These are phyloP conservation scores for Bryopsis sp. DNA, from an alignment of 139 green algal species.

Conservation along the genomic window DNA sequence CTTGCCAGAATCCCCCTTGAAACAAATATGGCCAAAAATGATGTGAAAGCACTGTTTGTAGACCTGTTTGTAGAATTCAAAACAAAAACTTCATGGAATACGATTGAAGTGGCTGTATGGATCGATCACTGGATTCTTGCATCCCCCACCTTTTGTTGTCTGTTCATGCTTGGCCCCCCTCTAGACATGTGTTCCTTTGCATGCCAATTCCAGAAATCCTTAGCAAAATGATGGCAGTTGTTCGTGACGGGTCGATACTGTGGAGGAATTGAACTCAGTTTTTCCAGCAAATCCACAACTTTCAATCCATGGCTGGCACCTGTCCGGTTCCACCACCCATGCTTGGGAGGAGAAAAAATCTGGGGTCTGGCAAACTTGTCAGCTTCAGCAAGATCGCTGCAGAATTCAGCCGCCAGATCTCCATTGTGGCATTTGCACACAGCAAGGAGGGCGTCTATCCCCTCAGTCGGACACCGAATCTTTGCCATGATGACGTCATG, in stretches of 20 bases:
- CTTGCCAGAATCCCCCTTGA: too few species aligned
- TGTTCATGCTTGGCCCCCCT: too few species aligned
- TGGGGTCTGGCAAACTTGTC: neutral
- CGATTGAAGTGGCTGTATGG: too few species aligned
- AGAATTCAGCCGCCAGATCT: neutral
- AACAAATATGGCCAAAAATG: too few species aligned
- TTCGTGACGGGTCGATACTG: conserved; percentile 10
- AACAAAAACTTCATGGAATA: too few species aligned
- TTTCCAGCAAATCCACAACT: neutral
- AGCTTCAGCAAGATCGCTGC: neutral
- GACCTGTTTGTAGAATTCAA: too few species aligned
- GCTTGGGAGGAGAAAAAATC: conserved; percentile 4
- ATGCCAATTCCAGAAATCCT: conserved; percentile 17
- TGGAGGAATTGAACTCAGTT: conserved; percentile 1
- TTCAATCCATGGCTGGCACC: neutral
- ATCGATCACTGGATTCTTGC: too few species aligned
- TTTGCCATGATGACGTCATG: conserved; percentile 5
- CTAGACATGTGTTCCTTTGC: neutral
- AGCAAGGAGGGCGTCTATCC: neutral
- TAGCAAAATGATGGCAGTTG: conserved; percentile 16
- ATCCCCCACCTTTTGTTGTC: too few species aligned
- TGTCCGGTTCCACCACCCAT: neutral
- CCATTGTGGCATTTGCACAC: conserved; percentile 6
- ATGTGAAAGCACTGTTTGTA: too few species aligned
- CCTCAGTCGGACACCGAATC: neutral